Evolutionary conservation across 2,329 filamentous ascomycete genomes (phyloP).

Genomic region (Aspergillus amoenus): DNA sequence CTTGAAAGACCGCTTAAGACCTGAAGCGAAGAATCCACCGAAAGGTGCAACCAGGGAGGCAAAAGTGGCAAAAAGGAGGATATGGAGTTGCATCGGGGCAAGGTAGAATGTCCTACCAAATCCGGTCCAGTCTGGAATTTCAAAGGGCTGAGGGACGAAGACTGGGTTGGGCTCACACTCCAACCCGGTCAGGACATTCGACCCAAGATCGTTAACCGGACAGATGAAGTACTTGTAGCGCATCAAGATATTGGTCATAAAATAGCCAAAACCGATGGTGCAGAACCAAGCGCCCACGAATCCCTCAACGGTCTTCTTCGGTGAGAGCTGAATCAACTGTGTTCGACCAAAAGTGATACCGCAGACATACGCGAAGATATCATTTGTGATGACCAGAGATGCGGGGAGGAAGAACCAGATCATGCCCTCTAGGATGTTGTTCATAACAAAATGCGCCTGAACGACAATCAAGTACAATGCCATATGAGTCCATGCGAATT

Average conservation of each 20-base stretch:
- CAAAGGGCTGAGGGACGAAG: conserved; percentile 76
- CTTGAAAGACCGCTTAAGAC: conserved; percentile 97
- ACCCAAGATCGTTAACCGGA: conserved; percentile 92
- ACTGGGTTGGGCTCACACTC: conserved; percentile 89
- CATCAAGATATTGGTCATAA: conserved; percentile 79
- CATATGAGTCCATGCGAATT: conserved; percentile 99
- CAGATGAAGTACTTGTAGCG: conserved; percentile 97
- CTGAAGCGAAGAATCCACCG: conserved; percentile 96
- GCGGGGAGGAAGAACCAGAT: conserved; percentile 99
- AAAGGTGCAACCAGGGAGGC: conserved; percentile 96
- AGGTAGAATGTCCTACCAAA: conserved; percentile 70
- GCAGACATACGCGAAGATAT: conserved; percentile 97
- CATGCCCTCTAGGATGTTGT: conserved; percentile 99
- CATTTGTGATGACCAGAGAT: conserved; percentile 93
- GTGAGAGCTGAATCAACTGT: conserved; percentile 94
- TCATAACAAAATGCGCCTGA: conserved; percentile 99
- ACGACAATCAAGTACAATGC: conserved; percentile 96
- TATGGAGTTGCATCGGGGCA: conserved; percentile 90
- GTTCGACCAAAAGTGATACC: conserved; percentile 96
- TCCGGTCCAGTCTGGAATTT: conserved; percentile 71
- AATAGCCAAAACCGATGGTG: conserved; percentile 81
- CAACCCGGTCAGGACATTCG: conserved; percentile 87
- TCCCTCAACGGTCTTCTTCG: conserved; percentile 98
- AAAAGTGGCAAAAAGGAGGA: conserved; percentile 85
- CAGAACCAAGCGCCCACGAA: conserved; percentile 96